Conservation (phyloP, 768 basidiomycete genomes). For the Lentinula detonsa region DNA sequence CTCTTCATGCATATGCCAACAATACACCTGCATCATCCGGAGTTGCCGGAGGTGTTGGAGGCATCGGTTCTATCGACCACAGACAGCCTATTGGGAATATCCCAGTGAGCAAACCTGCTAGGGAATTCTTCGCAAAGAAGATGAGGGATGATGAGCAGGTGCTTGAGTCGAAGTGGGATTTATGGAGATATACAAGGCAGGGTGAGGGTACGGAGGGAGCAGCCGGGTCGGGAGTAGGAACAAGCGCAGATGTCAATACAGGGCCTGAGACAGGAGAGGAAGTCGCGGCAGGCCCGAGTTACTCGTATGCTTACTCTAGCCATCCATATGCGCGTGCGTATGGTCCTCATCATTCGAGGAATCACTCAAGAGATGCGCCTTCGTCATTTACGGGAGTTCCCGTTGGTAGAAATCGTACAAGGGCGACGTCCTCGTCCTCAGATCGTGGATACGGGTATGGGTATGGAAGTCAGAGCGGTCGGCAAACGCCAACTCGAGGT, state of each 20-base stretch:
- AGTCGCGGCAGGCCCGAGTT: neutral
- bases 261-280: neutral
- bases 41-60: neutral
- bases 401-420: neutral
- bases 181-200: conserved; percentile 39
- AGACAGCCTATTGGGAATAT: conserved; percentile 51
- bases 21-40: neutral
- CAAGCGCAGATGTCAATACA: neutral
- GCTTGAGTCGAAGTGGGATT: conserved; percentile 34
- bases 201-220: neutral
- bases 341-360: neutral
- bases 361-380: neutral
- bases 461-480: neutral
- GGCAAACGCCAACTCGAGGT: neutral
- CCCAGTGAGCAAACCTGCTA: conserved; percentile 37
- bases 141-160: conserved; percentile 25
- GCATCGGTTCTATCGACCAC: conserved; percentile 19
- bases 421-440: neutral
- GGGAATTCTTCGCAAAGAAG: conserved; percentile 35
- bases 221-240: neutral
- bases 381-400: neutral
- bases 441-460: conserved; percentile 8
- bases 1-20: neutral
- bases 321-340: neutral
- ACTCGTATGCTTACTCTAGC: neutral